Base-by-base conservation (phyloP, 768 basidiomycete species). In the Russula lepida region DNA sequence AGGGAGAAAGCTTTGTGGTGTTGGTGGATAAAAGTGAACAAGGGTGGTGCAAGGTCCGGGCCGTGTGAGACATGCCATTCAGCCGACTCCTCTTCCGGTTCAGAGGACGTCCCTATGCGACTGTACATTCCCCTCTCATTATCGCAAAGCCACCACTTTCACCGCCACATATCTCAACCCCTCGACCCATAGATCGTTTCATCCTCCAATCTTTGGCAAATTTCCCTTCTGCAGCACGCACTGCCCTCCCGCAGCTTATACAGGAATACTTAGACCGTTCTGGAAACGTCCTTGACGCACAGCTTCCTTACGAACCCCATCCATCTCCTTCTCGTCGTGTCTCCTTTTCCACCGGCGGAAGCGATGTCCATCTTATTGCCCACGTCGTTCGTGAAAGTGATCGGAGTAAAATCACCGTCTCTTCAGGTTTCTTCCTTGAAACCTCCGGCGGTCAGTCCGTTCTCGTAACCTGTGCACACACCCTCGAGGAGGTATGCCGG, bases 381-480 rank as follows among this genome's bases (percentile, higher is more conserved):
- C 84, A 86, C 63, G 79, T 79, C 49, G 70, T 75, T 6, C 72
- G 73, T 37, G 70, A 72, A 15, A 60, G 64, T 13, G 68, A 73
- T 43, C 72, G 74, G 25, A 73, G 78, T 64, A 79, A 79, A 69
- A 70, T 85, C 27, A 74, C 77, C 3, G 68, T 84, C 13, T 81
- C 78, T 44, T 83, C 83, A 19, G 85, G 81, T 2, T 86, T 88
- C 69, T 78, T 76, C 6, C 64, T 87, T 53, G 74, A 78, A 60
- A 56, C 68, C 51, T 63, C 68, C 11, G 65, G 59, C 33, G 51
- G 68, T 30, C 71, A 75, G 58, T 67, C 73, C 8, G 63, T 81
- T 17, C 66, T 85, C 37, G 61, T 84, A 25, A 81, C 81, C 12
- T 86, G 84, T 66, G 81, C 80, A 7, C 85, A 86, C 69, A 84